phyloP scores from a whole-genome alignment of 1,284 basidiomycete species.

The Fomitopsis palustris region DNA sequence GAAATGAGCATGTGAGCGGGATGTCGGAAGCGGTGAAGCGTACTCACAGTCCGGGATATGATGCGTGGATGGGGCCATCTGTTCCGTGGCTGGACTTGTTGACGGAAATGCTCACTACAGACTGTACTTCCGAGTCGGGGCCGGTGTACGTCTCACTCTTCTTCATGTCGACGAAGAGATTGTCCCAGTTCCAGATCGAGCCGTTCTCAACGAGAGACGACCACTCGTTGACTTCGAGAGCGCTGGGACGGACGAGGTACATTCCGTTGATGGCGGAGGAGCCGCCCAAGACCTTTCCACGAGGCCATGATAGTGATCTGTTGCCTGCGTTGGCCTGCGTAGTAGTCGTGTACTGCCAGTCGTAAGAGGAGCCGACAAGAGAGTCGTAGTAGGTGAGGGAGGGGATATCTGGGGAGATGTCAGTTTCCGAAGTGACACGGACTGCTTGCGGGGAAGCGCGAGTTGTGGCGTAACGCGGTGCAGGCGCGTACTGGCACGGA shows the following conservation, averaged over 20 bases:
- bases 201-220: conserved; percentile 36
- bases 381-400: conserved; percentile 48
- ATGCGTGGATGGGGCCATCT: conserved; percentile 42
- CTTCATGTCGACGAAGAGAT: conserved; percentile 49
- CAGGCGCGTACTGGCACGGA: background rate
- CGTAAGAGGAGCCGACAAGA: conserved; percentile 48
- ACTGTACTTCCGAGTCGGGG: conserved; percentile 34
- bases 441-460: background rate
- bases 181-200: conserved; percentile 52
- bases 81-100: conserved; percentile 39
- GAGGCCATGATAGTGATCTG: conserved; percentile 47
- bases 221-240: conserved; percentile 56
- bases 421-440: background rate
- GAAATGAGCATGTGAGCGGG: background rate
- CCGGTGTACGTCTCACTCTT: conserved; percentile 44
- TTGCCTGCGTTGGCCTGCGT: conserved; percentile 42
- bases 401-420: conserved; percentile 38
- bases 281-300: conserved; percentile 70
- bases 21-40: background rate
- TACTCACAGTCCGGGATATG: conserved; percentile 51
- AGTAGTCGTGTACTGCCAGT: conserved; percentile 61
- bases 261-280: conserved; percentile 71
- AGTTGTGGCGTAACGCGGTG: no score
- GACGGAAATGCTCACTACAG: conserved; percentile 38
- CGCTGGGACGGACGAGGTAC: conserved; percentile 56